Percentiles rank a stretch among this genome's conserved stretches.
phyloP scores from a whole-genome alignment of 371 early-diverging fungal genomes.

The Astathelohania contejeani region DNA sequence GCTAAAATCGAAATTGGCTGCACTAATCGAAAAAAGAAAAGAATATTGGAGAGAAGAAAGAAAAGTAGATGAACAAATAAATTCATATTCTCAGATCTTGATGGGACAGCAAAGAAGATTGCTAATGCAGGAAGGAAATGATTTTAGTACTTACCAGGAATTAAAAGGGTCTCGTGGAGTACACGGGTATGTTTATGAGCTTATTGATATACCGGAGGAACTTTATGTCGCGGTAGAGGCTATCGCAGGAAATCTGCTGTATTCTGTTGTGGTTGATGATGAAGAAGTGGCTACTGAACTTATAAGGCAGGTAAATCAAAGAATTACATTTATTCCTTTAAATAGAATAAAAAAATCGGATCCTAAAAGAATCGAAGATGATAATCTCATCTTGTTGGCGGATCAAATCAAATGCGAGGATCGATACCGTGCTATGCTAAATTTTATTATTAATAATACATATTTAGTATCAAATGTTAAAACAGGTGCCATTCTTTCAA shows the following conservation, averaged over 20 bases:
- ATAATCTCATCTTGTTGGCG: constrained; percentile 11
- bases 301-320: constrained; percentile 63
- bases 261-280: constrained; percentile 84
- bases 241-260: constrained; percentile 56
- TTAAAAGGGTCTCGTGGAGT: constrained; percentile 53
- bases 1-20: constrained; percentile 54
- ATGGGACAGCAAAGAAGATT: constrained; percentile 20
- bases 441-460: constrained; percentile 30
- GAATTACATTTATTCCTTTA: constrained; percentile 87
- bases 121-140: constrained; percentile 13
- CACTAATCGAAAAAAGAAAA: constrained; percentile 60
- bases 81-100: constrained; percentile 16
- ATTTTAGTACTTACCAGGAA: constrained; percentile 17
- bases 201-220: constrained; percentile 44
- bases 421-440: constrained; percentile 24
- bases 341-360: constrained; percentile 43
- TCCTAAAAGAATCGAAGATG: constrained; percentile 7
- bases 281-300: constrained; percentile 68
- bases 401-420: constrained; percentile 28
- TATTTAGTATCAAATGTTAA: constrained; percentile 41
- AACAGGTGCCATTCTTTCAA: constrained; percentile 17
- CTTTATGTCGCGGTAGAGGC: constrained; percentile 38
- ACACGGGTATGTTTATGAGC: constrained; percentile 44
- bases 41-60: constrained; percentile 76
- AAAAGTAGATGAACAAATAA: constrained; percentile 55